Evolutionary conservation across 2,329 filamentous ascomycete genomes (phyloP).

Genomic region (Diatrype stigma): DNA sequence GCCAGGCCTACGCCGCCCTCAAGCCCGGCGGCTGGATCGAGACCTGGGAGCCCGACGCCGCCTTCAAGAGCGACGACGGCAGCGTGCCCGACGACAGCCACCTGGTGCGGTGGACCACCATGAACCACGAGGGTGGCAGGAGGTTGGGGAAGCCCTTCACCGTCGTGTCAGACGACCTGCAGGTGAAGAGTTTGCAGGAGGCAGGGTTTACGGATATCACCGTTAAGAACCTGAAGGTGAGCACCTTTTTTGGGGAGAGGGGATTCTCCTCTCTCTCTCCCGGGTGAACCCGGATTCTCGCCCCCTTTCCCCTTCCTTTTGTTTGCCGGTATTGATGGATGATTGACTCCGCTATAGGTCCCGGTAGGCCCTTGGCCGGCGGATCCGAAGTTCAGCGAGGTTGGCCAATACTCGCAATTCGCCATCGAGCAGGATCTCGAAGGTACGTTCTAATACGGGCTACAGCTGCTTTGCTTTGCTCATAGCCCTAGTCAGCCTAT

Average conservation of each 20-base stretch:
- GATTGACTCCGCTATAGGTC: not conserved
- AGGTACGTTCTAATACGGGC: not conserved
- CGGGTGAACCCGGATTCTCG: not conserved
- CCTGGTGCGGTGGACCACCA: not conserved
- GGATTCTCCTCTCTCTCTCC: no score
- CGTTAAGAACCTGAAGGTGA: not conserved
- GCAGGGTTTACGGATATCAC: not conserved
- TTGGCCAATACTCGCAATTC: not conserved
- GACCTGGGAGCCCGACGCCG: constrained; percentile 17
- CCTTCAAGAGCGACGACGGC: constrained; percentile 18
- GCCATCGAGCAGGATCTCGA: not conserved
- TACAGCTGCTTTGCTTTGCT: no score
- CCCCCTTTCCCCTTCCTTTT: not conserved
- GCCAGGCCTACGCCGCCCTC: constrained; percentile 16
- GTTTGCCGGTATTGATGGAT: not conserved
- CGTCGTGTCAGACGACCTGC: not conserved
- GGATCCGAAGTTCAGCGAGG: not conserved
- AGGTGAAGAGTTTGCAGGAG: not conserved
- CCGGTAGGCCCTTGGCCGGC: not conserved
- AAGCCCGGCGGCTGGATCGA: constrained; percentile 22
- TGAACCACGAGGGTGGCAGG: not conserved
- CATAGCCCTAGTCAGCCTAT: no score
- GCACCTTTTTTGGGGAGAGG: no score
- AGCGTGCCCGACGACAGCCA: constrained; percentile 8
- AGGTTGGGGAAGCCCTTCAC: not conserved